These are phyloP conservation scores for Sisymbrium irio DNA, from an alignment of 345 rosid species.

Conservation along the genomic window DNA sequence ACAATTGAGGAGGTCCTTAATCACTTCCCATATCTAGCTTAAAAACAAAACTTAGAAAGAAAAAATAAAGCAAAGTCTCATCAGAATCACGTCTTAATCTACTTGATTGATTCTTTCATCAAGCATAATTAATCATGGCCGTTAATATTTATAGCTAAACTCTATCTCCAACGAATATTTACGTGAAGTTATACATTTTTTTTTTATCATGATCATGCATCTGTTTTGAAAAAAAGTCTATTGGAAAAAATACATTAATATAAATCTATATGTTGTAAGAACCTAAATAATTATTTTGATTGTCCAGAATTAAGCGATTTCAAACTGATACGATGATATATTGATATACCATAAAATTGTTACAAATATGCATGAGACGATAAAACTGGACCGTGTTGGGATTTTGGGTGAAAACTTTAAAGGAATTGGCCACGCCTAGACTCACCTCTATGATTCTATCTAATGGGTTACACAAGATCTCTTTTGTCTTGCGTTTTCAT, in stretches of 20 bases:
- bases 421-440: constrained; percentile 7
- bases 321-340: neutral
- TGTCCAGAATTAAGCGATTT: too few species aligned
- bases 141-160: constrained; percentile 13
- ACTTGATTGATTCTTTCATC: constrained; percentile 23
- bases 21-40: constrained; percentile 31
- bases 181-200: neutral
- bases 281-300: neutral
- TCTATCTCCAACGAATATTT: constrained; percentile 11
- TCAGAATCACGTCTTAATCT: constrained; percentile 30
- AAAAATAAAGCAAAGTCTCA: constrained; percentile 33
- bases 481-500: neutral
- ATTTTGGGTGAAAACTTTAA: neutral
- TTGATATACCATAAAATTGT: neutral
- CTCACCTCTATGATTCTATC: neutral
- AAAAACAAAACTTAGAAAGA: constrained; percentile 23
- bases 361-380: neutral
- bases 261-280: neutral
- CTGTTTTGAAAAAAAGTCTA: too few species aligned
- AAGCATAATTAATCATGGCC: constrained; percentile 31
- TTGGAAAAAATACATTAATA: neutral
- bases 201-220: too few species aligned
- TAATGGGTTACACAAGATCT: constrained; percentile 2
- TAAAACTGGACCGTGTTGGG: neutral
- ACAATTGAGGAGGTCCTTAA: constrained; percentile 35